These are phyloP conservation scores for Ramularia collo-cygni DNA, from an alignment of 2,329 filamentous ascomycete genomes.

Conservation along the genomic window DNA sequence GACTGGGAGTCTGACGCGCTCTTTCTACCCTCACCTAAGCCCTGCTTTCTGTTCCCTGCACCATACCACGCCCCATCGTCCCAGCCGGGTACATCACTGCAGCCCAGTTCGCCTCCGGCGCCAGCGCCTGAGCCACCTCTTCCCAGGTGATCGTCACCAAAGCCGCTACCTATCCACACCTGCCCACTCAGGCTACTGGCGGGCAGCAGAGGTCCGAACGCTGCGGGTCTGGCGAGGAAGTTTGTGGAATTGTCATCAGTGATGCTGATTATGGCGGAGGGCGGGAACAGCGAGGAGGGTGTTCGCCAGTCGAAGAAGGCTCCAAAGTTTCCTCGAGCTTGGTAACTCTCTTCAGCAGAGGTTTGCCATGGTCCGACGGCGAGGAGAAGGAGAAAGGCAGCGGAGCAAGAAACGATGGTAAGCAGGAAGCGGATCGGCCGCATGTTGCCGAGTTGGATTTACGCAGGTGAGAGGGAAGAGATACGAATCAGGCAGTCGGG, in stretches of 20 bases:
- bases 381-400: conserved; percentile 39
- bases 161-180: conserved; percentile 89
- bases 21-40: conserved; percentile 12
- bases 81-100: conserved; percentile 91
- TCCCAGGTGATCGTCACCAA: conserved; percentile 68
- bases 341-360: conserved; percentile 19
- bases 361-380: conserved; percentile 31
- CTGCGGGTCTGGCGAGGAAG: conserved; percentile 86
- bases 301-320: conserved; percentile 45
- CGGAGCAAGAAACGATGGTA: conserved; percentile 37
- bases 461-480: neutral
- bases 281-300: conserved; percentile 82
- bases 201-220: conserved; percentile 78
- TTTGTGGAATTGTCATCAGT: conserved; percentile 98
- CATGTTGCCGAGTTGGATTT: conserved; percentile 26
- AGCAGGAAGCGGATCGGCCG: conserved; percentile 36
- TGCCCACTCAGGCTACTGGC: conserved; percentile 74
- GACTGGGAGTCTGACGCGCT: conserved; percentile 7
- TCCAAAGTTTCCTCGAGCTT: conserved; percentile 28
- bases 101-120: conserved; percentile 80
- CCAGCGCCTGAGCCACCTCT: conserved; percentile 47
- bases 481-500: conserved; percentile 1
- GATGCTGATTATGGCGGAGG: conserved; percentile 89
- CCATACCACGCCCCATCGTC: conserved; percentile 46
- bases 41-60: conserved; percentile 15